Conservation (phyloP, 2,329 filamentous ascomycete species). For the Westerdykella sp. region DNA sequence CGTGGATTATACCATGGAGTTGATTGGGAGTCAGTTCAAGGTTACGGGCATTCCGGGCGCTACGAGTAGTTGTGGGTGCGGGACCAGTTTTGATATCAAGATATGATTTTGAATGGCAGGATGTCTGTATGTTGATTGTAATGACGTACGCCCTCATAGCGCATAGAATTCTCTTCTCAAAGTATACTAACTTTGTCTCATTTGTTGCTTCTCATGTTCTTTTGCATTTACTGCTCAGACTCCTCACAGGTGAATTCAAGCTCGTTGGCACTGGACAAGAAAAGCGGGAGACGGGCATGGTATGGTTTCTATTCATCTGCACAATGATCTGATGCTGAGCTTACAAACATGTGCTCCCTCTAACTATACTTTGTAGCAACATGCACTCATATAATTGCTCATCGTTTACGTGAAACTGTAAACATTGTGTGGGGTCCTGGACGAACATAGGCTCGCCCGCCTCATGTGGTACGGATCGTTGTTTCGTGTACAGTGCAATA, state of each 20-base stretch:
- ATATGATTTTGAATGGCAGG: constrained; percentile 10
- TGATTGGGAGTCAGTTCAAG: constrained; percentile 94
- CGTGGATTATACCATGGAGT: constrained; percentile 91
- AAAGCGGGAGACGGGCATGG: neutral
- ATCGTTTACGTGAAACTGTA: neutral
- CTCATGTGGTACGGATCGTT: neutral
- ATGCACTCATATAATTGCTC: neutral
- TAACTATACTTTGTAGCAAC: too few species aligned
- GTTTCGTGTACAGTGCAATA: neutral
- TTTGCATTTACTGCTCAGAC: too few species aligned
- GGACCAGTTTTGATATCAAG: constrained; percentile 94
- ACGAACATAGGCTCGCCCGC: neutral
- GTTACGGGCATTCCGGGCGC: constrained; percentile 89
- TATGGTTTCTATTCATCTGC: neutral
- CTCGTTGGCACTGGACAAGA: neutral
- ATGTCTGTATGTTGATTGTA: too few species aligned
- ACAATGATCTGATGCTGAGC: too few species aligned
- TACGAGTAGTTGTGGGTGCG: constrained; percentile 92
- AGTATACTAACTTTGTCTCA: too few species aligned
- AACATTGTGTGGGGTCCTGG: too few species aligned
- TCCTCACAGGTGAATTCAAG: too few species aligned
- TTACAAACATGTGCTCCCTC: too few species aligned
- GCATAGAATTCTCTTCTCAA: too few species aligned
- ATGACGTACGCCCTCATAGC: too few species aligned
- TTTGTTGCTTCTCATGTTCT: too few species aligned